Conservation (phyloP, 2,329 filamentous ascomycete genomes). For the Colletotrichum lupini region DNA sequence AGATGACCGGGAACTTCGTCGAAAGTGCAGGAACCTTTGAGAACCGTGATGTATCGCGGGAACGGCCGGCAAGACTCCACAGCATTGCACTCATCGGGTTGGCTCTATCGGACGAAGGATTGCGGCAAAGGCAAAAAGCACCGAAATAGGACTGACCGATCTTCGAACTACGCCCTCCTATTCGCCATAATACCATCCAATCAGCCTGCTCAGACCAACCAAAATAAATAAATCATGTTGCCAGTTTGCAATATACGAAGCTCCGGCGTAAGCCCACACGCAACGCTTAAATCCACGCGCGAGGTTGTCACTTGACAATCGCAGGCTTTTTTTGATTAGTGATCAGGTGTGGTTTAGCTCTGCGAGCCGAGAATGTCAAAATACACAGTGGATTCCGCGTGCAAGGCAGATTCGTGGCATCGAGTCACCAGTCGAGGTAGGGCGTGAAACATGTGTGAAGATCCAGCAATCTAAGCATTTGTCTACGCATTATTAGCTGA, state of each 20-base stretch:
- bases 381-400: background rate
- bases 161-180: background rate
- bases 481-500: slow-evolving; percentile 31
- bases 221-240: background rate
- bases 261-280: background rate
- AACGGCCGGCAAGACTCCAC: background rate
- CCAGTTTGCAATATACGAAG: background rate
- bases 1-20: background rate
- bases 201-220: background rate
- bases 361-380: background rate
- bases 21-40: background rate
- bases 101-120: background rate
- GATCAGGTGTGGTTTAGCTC: background rate
- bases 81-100: background rate
- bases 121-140: slow-evolving; percentile 10
- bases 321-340: background rate
- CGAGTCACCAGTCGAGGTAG: slow-evolving; percentile 9
- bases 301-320: background rate
- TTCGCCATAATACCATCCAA: slow-evolving; percentile 9
- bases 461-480: slow-evolving; percentile 17
- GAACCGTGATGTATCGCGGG: background rate
- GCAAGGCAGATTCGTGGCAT: background rate
- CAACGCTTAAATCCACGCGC: background rate
- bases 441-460: slow-evolving; percentile 11
- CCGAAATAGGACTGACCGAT: background rate